Evolutionary conservation across 2,329 filamentous ascomycete species (phyloP).

Genomic region (Alternaria infectoria): DNA sequence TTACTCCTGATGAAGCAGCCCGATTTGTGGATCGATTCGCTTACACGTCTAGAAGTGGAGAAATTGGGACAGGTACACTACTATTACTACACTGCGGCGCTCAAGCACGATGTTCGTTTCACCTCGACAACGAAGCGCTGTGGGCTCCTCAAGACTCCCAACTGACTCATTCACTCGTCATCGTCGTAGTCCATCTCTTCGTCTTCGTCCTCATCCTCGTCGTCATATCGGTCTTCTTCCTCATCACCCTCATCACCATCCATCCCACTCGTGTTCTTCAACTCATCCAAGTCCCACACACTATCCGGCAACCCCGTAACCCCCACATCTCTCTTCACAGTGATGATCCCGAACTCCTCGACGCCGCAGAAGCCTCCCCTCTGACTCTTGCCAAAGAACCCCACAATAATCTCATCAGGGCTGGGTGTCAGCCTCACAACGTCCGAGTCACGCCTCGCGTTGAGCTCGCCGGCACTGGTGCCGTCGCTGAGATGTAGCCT

Average conservation of each 20-base stretch:
- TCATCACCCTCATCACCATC: background rate
- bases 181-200: background rate
- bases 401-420: constrained; percentile 51
- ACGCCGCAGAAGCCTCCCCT: constrained; percentile 25
- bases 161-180: constrained; percentile 47
- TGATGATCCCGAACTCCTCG: constrained; percentile 58
- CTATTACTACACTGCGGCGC: constrained; percentile 36
- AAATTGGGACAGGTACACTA: background rate
- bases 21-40: background rate
- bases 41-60: background rate
- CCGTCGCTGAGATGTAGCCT: constrained; percentile 42
- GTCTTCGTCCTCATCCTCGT: background rate
- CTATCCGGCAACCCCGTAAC: constrained; percentile 50
- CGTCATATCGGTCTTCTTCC: background rate
- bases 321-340: constrained; percentile 49
- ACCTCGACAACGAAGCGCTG: constrained; percentile 54
- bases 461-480: constrained; percentile 37
- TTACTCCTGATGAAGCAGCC: background rate
- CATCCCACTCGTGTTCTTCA: constrained; percentile 45
- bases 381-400: constrained; percentile 54
- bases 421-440: constrained; percentile 39
- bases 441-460: constrained; percentile 16
- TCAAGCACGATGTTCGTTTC: constrained; percentile 54
- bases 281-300: constrained; percentile 52
- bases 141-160: constrained; percentile 56